Percentiles rank a stretch among this genome's conserved stretches.
Evolutionary conservation across 75 land plant species (phyloP).

Genomic region (Pinus albicaulis): DNA sequence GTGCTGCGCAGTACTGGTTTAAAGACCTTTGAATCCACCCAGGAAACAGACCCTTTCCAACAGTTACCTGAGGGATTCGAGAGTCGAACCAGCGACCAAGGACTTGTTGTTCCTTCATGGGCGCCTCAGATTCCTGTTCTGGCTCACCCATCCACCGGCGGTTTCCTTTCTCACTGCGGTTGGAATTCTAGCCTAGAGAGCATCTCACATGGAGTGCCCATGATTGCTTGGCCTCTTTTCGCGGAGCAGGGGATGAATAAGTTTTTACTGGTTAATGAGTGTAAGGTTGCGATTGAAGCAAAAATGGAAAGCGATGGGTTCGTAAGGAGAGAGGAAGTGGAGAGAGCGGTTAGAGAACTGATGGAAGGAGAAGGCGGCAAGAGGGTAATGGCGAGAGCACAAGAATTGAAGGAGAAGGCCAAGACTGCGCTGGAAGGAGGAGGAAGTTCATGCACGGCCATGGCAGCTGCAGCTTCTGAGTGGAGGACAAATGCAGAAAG

Average conservation of each 20-base stretch:
- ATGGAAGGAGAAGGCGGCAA: background rate
- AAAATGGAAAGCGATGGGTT: background rate
- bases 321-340: background rate
- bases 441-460: background rate
- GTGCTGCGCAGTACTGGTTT: constrained; percentile 31
- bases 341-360: background rate
- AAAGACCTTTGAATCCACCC: background rate
- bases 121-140: constrained; percentile 3
- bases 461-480: too few relatives aligned
- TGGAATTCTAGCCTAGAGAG: constrained; percentile 24
- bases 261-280: background rate
- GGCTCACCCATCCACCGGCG: constrained; percentile 9
- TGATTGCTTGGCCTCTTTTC: background rate
- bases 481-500: too few relatives aligned
- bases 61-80: background rate
- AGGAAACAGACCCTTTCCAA: too few relatives aligned
- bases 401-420: background rate
- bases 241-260: background rate
- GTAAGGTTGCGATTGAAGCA: background rate
- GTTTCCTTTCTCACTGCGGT: constrained; percentile 10
- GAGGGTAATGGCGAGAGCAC: background rate
- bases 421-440: background rate
- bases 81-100: background rate
- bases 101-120: background rate
- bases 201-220: background rate